Percentiles rank a stretch among this genome's conserved stretches.
Evolutionary conservation across 2,329 filamentous ascomycete species (phyloP).

Genomic region (Cytospora mali): DNA sequence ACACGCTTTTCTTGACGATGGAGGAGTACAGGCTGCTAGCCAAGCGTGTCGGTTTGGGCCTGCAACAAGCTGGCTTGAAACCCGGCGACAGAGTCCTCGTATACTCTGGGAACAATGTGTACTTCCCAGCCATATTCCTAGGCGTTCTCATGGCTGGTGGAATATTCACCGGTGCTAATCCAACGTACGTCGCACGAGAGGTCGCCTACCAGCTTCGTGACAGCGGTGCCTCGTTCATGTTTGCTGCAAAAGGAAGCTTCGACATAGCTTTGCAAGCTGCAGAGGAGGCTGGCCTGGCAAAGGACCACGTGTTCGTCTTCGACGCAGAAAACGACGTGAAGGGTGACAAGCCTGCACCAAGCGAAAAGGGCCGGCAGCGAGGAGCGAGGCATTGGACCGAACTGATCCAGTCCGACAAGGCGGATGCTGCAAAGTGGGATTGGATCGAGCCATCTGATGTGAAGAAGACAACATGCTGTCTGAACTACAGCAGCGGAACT

Average conservation of each 20-base stretch:
- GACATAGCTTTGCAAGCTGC: constrained; percentile 69
- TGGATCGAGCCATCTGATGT: constrained; percentile 63
- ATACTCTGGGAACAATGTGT: constrained; percentile 73
- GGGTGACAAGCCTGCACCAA: constrained; percentile 31
- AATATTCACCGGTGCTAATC: constrained; percentile 67
- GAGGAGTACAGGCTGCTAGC: constrained; percentile 68
- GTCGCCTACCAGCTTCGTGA: constrained; percentile 76
- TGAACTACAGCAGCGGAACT: constrained; percentile 81
- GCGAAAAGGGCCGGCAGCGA: constrained; percentile 30
- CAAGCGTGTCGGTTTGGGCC: constrained; percentile 71
- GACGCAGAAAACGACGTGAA: constrained; percentile 53
- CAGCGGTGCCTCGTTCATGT: constrained; percentile 66
- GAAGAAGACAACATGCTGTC: constrained; percentile 59
- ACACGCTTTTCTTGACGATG: constrained; percentile 67
- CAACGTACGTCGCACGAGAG: constrained; percentile 63
- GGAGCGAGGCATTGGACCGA: constrained; percentile 66
- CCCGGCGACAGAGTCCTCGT: constrained; percentile 72
- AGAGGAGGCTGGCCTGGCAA: constrained; percentile 55
- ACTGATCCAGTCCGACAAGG: constrained; percentile 52
- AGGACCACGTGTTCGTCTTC: constrained; percentile 64
- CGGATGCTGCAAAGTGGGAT: constrained; percentile 57
- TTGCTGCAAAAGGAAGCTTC: constrained; percentile 63
- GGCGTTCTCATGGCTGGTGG: constrained; percentile 78
- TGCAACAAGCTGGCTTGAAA: constrained; percentile 64
- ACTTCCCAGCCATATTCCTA: constrained; percentile 71